Conservation (phyloP, 2,329 filamentous ascomycete species). For the Zarea fungicola region DNA sequence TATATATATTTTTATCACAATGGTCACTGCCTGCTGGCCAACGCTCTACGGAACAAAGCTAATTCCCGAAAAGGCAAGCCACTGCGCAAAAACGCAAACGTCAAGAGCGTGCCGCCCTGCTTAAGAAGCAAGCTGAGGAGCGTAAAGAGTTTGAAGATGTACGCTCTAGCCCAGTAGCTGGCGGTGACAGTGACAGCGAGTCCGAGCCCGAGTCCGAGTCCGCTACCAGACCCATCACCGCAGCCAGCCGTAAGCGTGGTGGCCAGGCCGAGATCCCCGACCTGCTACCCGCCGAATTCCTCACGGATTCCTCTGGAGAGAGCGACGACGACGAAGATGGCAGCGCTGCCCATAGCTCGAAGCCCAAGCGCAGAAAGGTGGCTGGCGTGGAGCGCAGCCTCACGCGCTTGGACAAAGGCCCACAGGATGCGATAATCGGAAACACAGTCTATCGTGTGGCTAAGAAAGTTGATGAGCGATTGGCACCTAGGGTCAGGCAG, state of each 20-base stretch:
- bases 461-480: constrained; percentile 37
- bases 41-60: neutral
- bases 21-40: too few species aligned
- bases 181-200: too few species aligned
- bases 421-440: constrained; percentile 45
- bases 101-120: constrained; percentile 47
- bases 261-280: constrained; percentile 30
- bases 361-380: constrained; percentile 41
- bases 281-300: constrained; percentile 48
- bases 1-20: constrained; percentile 2
- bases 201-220: constrained; percentile 17
- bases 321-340: constrained; percentile 27
- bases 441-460: constrained; percentile 49
- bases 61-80: constrained; percentile 36
- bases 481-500: constrained; percentile 45
- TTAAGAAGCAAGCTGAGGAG: constrained; percentile 50
- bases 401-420: constrained; percentile 32
- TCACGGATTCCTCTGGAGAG: constrained; percentile 47
- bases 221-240: constrained; percentile 15
- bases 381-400: constrained; percentile 34
- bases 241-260: neutral
- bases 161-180: constrained; percentile 18
- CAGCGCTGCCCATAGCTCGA: constrained; percentile 20
- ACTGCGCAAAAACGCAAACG: constrained; percentile 50
- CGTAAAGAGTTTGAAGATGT: constrained; percentile 35